Evolutionary conservation across 352 stramenopile genomes (phyloP), one percentile per base, ranked within the genome.

Genomic region (Phytophthora pseudosyringae): DNA sequence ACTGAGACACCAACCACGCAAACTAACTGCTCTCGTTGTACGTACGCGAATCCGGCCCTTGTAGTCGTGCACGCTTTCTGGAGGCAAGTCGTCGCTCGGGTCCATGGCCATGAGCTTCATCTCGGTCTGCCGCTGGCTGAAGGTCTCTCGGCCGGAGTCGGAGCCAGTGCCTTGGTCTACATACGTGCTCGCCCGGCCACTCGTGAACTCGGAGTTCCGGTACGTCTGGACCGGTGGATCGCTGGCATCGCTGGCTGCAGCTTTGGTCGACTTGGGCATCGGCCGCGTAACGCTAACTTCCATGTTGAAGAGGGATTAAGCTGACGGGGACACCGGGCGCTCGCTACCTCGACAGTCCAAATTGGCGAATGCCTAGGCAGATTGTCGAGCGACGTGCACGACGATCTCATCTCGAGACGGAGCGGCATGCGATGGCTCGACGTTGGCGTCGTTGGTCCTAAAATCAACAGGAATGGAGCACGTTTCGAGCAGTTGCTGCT

Each of bases 31-130:
- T 54, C 9, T 41, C n/a, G 16, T 29, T 35, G 3, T 31, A 67
- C 62, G 52, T 65, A 71, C 67, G 21, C 76, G 73, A 54, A 89
- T 80, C 39, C 81, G 80, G n/a, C 86, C 86, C 48, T 89, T 91
- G 71, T 91, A 92, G 70, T 89, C 75, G 18, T 69, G 67, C 43
- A 66, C 63, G 8, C 67, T 71, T 63, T 88, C 80, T 4, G 69
- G 67, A 13, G 50, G 49, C 5, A 31, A 28, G 5, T 35, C 53
- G 6, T 73, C 66, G 25, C 73, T 75, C 4, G 50, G 71, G 31
- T 87, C 74, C 39, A 83, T 63, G 31, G 78, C 80, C 68, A 72
- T 78, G 67, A 89, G 75, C 63, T 86, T 86, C 71, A 87, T 88
- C 47, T 90, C 79, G 12, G 75, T 90, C 40, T 75, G 69, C 7